These are phyloP conservation scores for Phialemonium atrogriseum DNA, from an alignment of 2,329 filamentous ascomycete genomes.

Conservation along the genomic window DNA sequence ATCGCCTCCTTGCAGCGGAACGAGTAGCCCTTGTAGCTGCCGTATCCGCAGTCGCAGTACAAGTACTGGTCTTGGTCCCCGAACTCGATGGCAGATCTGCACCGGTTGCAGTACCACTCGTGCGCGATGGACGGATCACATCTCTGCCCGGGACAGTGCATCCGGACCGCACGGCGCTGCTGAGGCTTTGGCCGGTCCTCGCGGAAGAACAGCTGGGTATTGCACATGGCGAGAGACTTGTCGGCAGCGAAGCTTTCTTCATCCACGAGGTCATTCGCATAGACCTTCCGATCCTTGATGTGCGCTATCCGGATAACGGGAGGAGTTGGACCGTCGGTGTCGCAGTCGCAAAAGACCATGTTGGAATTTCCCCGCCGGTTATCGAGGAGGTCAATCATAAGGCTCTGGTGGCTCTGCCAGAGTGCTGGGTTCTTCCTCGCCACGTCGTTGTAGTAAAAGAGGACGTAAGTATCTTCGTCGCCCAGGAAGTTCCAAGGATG, in stretches of 20 bases:
- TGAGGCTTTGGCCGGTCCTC: neutral
- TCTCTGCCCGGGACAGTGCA: neutral
- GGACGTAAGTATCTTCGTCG: neutral
- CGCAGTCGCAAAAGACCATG: conserved; percentile 1
- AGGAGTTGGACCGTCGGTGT: neutral
- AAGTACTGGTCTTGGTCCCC: neutral
- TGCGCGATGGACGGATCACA: neutral
- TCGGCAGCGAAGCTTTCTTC: neutral
- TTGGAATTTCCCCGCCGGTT: neutral
- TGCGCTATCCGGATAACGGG: neutral
- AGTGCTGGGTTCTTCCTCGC: neutral
- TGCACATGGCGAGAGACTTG: neutral
- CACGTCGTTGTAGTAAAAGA: conserved; percentile 1
- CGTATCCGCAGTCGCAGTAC: neutral
- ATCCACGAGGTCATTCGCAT: neutral
- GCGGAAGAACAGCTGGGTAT: neutral
- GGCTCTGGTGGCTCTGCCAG: conserved; percentile 1
- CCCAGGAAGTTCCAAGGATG: neutral
- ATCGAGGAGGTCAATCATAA: neutral
- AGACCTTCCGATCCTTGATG: neutral
- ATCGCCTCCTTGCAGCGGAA: neutral
- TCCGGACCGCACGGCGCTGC: neutral
- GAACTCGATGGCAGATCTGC: neutral
- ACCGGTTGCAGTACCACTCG: conserved; percentile 1
- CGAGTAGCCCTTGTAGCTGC: neutral